These are phyloP conservation scores for Venturia aucupariae DNA, from an alignment of 2,329 filamentous ascomycete species.

Conservation along the genomic window DNA sequence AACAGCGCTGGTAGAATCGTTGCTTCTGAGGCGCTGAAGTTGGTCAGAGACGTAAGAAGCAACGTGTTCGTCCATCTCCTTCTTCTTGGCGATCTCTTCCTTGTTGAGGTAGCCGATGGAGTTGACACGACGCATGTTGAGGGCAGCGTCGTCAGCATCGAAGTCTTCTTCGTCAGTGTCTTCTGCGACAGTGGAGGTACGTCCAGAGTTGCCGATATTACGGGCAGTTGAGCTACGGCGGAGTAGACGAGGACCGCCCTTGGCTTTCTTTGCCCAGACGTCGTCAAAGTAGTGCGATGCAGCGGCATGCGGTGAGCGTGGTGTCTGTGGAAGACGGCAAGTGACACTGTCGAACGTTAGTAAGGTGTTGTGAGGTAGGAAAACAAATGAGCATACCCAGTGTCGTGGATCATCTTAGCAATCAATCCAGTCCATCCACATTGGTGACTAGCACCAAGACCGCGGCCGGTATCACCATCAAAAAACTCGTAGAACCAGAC, in stretches of 20 bases:
- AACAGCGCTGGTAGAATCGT: conserved; percentile 5
- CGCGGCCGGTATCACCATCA: conserved; percentile 81
- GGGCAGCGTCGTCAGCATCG: conserved; percentile 19
- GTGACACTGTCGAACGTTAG: conserved; percentile 56
- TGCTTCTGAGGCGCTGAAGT: conserved; percentile 59
- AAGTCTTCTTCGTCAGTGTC: conserved; percentile 23
- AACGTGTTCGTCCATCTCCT: conserved; percentile 50
- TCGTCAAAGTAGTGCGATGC: conserved; percentile 96
- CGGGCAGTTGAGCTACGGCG: conserved; percentile 73
- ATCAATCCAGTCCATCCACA: conserved; percentile 95
- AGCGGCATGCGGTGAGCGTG: conserved; percentile 71
- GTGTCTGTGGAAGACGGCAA: conserved; percentile 86
- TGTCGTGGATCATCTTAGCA: conserved; percentile 95
- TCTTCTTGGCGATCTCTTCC: conserved; percentile 34
- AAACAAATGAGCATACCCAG: conserved; percentile 56
- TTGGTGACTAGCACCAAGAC: conserved; percentile 86
- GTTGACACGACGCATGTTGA: conserved; percentile 28
- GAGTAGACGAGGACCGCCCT: conserved; percentile 43
- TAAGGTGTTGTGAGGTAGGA: conserved; percentile 10
- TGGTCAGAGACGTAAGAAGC: conserved; percentile 76
- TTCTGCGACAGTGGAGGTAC: conserved; percentile 37
- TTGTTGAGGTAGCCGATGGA: conserved; percentile 45
- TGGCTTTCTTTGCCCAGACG: conserved; percentile 53
- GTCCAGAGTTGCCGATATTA: conserved; percentile 75
- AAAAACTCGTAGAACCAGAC: conserved; percentile 98